These are phyloP conservation scores for Aspergillus aculeatinus DNA, from an alignment of 2,329 filamentous ascomycete species.

Conservation along the genomic window DNA sequence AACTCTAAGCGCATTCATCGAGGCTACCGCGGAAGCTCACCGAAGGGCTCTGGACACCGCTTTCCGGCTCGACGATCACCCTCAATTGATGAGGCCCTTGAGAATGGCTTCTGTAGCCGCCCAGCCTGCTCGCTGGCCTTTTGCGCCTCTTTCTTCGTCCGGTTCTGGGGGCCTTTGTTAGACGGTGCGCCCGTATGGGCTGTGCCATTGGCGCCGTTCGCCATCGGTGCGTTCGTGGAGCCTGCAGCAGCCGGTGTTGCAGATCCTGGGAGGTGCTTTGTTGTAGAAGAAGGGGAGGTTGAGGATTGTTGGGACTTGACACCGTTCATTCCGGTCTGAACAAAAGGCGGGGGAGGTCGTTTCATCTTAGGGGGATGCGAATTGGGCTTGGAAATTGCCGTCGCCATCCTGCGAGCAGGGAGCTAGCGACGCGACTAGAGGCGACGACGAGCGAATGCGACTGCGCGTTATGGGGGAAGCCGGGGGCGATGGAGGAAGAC, in stretches of 20 bases:
- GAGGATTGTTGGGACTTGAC: constrained; percentile 58
- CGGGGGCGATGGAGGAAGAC: constrained; percentile 29
- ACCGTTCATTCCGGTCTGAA: constrained; percentile 63
- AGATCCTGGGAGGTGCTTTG: constrained; percentile 55
- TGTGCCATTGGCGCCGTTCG: constrained; percentile 44
- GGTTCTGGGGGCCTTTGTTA: constrained; percentile 43
- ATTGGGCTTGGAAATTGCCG: constrained; percentile 45
- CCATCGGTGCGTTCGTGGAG: constrained; percentile 40
- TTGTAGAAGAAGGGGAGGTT: constrained; percentile 54
- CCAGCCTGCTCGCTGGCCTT: constrained; percentile 35
- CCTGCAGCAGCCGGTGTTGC: constrained; percentile 54
- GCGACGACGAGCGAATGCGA: constrained; percentile 22
- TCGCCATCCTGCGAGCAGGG: constrained; percentile 40
- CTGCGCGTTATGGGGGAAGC: constrained; percentile 26
- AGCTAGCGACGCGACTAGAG: constrained; percentile 20
- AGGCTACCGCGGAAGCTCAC: constrained; percentile 29
- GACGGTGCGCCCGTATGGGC: constrained; percentile 21
- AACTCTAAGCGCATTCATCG: not conserved
- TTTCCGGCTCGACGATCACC: constrained; percentile 38
- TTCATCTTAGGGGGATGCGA: constrained; percentile 61
- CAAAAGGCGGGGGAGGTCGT: constrained; percentile 63
- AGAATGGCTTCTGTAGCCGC: constrained; percentile 36
- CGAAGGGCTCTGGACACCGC: constrained; percentile 47
- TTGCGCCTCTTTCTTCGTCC: constrained; percentile 59
- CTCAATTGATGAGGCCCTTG: constrained; percentile 29